phyloP scores from a whole-genome alignment of 2,329 filamentous ascomycete species.

The Trichoderma sp. region DNA sequence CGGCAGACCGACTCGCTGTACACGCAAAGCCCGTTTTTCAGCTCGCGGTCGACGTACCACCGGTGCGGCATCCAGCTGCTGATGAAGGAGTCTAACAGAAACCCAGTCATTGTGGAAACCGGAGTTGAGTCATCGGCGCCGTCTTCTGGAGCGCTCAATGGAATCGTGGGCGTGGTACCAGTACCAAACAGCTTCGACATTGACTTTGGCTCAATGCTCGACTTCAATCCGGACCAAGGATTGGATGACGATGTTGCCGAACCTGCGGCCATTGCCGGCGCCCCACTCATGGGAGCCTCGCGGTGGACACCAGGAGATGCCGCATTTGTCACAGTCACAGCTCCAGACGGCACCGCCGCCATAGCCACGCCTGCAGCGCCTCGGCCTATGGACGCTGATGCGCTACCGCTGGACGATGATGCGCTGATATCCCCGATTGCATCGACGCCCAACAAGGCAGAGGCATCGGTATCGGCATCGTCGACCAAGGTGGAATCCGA shows the following conservation, averaged over 20 bases:
- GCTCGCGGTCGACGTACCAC: slow-evolving; percentile 46
- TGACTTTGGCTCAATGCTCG: slow-evolving; percentile 25
- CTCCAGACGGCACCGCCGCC: neutral
- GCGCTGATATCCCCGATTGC: neutral
- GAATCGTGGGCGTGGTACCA: slow-evolving; percentile 23
- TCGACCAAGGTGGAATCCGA: slow-evolving; percentile 45
- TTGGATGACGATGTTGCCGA: neutral
- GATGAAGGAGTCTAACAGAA: slow-evolving; percentile 27
- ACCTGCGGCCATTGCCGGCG: neutral
- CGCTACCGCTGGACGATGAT: neutral
- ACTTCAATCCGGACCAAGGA: slow-evolving; percentile 24
- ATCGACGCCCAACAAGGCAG: slow-evolving; percentile 14
- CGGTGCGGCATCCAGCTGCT: slow-evolving; percentile 44
- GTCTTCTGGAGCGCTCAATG: neutral
- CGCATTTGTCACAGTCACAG: neutral
- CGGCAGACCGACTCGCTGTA: slow-evolving; percentile 49
- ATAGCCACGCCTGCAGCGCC: neutral
- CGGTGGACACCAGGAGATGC: slow-evolving; percentile 1
- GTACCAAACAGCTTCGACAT: slow-evolving; percentile 29
- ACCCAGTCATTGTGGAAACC: neutral
- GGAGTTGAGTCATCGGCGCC: neutral
- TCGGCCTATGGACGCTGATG: neutral
- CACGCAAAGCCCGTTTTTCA: slow-evolving; percentile 24
- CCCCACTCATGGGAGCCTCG: neutral
- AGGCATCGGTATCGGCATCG: neutral